Conservation (phyloP, 306 rosid species). For the Trifolium dubium region DNA sequence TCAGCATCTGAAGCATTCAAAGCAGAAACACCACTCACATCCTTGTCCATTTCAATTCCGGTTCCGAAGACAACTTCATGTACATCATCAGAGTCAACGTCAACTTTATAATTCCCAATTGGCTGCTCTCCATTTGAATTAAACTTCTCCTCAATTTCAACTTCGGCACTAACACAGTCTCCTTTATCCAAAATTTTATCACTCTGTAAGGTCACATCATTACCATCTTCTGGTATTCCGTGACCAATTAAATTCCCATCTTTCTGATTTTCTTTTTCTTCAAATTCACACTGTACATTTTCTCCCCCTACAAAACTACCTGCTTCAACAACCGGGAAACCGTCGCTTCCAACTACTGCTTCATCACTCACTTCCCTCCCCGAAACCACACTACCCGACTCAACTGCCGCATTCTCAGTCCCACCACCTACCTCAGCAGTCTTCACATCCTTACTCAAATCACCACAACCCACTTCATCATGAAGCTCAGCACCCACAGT, state of each 20-base stretch:
- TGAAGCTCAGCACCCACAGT: no score
- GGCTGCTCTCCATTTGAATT: constrained; percentile 34
- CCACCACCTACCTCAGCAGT: constrained; percentile 37
- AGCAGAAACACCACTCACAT: constrained; percentile 31
- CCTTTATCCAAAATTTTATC: constrained; percentile 38
- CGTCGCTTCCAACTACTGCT: constrained; percentile 2
- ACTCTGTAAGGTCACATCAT: constrained; percentile 43
- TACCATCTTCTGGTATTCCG: constrained; percentile 33
- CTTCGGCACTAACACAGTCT: neutral
- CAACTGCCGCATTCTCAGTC: constrained; percentile 18
- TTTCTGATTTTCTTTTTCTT: neutral
- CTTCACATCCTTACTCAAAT: constrained; percentile 39
- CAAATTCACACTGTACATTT: constrained; percentile 30
- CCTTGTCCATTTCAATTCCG: constrained; percentile 37
- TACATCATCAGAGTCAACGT: constrained; percentile 23
- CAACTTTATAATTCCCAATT: constrained; percentile 39
- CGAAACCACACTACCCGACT: constrained; percentile 43
- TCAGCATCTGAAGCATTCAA: constrained; percentile 14
- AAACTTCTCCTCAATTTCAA: no score
- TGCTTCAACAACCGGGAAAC: neutral
- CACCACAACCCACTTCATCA: constrained; percentile 46
- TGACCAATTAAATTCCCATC: constrained; percentile 35
- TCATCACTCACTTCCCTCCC: constrained; percentile 37
- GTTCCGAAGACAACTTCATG: constrained; percentile 42
- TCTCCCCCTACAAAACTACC: constrained; percentile 45